These are phyloP conservation scores for Punctularia strigosozonata DNA, from an alignment of 768 basidiomycete genomes.

Conservation along the genomic window DNA sequence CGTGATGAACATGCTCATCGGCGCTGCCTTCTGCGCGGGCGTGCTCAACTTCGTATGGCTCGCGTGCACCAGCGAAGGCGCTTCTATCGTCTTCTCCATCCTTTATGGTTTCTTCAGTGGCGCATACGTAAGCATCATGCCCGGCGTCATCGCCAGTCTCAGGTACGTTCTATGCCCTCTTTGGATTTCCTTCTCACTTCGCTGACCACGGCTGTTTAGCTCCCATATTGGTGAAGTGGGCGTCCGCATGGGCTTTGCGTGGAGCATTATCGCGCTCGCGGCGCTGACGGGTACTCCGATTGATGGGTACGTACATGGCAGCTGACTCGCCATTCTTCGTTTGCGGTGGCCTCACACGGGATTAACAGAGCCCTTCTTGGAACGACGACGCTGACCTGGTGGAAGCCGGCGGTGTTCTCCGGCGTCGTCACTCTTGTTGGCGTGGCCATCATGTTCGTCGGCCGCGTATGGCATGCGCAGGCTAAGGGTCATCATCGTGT, in stretches of 20 bases:
- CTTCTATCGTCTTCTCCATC: slow-evolving; percentile 19
- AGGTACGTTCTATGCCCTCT: neutral
- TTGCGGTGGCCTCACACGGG: no score
- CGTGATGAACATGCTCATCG: slow-evolving; percentile 16
- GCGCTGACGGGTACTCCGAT: slow-evolving; percentile 13
- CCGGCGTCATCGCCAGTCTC: neutral
- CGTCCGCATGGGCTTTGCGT: slow-evolving; percentile 14
- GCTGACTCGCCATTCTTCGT: no score
- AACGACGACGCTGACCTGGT: neutral
- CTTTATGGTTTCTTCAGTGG: slow-evolving; percentile 25
- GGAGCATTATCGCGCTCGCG: slow-evolving; percentile 8
- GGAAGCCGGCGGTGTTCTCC: neutral
- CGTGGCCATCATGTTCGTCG: neutral
- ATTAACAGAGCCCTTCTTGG: neutral
- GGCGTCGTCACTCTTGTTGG: neutral
- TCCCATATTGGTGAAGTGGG: slow-evolving; percentile 9
- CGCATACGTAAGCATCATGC: neutral
- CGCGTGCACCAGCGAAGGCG: slow-evolving; percentile 13
- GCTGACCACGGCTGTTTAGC: slow-evolving; percentile 5
- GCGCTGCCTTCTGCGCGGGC: slow-evolving; percentile 12
- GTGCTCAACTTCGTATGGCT: slow-evolving; percentile 19
- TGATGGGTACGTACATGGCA: no score
- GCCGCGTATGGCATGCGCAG: no score
- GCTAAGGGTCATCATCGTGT: no score
- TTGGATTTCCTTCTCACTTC: neutral